These are phyloP conservation scores for Penicillium verhagenii DNA, from an alignment of 495 filamentous ascomycete genomes.

Conservation along the genomic window DNA sequence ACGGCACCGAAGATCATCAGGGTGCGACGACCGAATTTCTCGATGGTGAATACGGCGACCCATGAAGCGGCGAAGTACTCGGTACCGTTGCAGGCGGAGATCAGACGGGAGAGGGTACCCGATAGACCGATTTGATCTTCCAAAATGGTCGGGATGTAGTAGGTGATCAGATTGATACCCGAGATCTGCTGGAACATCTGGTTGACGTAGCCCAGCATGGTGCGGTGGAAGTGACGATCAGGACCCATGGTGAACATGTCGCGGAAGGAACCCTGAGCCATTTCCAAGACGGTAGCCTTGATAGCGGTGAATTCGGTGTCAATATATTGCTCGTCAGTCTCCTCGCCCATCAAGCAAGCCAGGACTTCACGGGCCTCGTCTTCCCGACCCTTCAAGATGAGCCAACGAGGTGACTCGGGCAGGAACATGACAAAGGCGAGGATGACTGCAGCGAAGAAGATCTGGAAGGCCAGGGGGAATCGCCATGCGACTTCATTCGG, in stretches of 20 bases:
- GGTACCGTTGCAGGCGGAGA: constrained; percentile 71
- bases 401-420: constrained; percentile 74
- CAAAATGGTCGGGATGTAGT: constrained; percentile 69
- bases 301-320: constrained; percentile 67
- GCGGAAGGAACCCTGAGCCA: constrained; percentile 60
- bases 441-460: constrained; percentile 64
- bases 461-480: constrained; percentile 72
- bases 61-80: constrained; percentile 74
- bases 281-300: constrained; percentile 73
- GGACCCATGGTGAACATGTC: constrained; percentile 73
- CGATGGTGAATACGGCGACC: constrained; percentile 69
- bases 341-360: constrained; percentile 55
- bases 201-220: constrained; percentile 68
- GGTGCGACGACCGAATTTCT: constrained; percentile 64
- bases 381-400: constrained; percentile 66
- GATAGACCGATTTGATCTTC: constrained; percentile 54
- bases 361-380: constrained; percentile 66
- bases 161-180: constrained; percentile 75
- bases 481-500: constrained; percentile 67
- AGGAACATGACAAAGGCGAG: constrained; percentile 60
- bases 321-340: constrained; percentile 52
- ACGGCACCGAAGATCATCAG: constrained; percentile 72
- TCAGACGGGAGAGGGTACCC: constrained; percentile 57
- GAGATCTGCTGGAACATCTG: constrained; percentile 77
- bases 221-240: constrained; percentile 73